These are phyloP conservation scores for Vitis hybrid DNA, from an alignment of 177 flowering plant species.

Conservation along the genomic window DNA sequence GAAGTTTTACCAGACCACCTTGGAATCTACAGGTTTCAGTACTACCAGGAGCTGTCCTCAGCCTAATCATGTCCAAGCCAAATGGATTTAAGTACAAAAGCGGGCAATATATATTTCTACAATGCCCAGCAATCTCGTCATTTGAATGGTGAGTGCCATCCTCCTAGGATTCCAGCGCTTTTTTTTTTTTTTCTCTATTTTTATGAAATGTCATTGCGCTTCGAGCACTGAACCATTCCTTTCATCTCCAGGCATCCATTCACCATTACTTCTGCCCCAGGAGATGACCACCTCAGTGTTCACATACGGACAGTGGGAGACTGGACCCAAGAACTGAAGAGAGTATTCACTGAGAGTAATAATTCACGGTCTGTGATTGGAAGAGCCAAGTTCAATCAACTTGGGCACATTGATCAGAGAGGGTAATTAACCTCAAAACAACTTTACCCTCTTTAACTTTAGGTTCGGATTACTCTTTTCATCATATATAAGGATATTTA, in stretches of 20 bases:
- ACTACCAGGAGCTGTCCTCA: slow-evolving; percentile 85
- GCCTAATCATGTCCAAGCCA: slow-evolving; percentile 85
- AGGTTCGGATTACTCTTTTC: neutral
- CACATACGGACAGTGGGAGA: slow-evolving; percentile 91
- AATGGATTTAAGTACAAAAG: slow-evolving; percentile 83
- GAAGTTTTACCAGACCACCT: neutral
- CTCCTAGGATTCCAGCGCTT: neutral
- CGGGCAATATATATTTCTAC: slow-evolving; percentile 92
- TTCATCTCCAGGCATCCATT: slow-evolving; percentile 82
- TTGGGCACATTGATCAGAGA: slow-evolving; percentile 37
- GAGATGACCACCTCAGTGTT: slow-evolving; percentile 84
- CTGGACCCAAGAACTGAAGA: slow-evolving; percentile 85
- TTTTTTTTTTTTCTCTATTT: neutral
- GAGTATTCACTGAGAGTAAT: slow-evolving; percentile 59
- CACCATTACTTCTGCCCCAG: slow-evolving; percentile 95
- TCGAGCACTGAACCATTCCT: neutral
- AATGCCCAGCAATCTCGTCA: slow-evolving; percentile 83
- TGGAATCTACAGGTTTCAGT: slow-evolving; percentile 58
- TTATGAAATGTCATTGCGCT: neutral
- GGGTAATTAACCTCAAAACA: slow-evolving; percentile 39
- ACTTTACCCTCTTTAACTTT: neutral
- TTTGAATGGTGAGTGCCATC: slow-evolving; percentile 74
- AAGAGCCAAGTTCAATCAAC: slow-evolving; percentile 51
- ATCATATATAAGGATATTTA: neutral
- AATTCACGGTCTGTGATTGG: slow-evolving; percentile 51